These are phyloP conservation scores for Colletotrichum siamense DNA, from an alignment of 2,329 filamentous ascomycete species.

Conservation along the genomic window DNA sequence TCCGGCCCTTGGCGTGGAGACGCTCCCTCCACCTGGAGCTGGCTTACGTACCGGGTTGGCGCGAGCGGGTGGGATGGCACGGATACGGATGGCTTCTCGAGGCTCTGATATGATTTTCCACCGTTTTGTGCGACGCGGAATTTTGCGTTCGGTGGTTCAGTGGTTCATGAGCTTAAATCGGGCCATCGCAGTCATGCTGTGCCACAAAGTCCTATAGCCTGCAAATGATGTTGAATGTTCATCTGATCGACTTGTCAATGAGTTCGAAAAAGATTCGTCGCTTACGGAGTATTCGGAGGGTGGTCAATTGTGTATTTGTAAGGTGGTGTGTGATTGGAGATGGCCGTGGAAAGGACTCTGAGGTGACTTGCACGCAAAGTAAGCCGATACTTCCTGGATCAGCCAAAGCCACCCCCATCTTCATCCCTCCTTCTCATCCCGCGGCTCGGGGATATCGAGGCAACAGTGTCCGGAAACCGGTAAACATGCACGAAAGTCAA, in stretches of 20 bases:
- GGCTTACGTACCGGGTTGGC: neutral
- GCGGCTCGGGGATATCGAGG: neutral
- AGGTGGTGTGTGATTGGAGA: neutral
- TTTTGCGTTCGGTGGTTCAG: neutral
- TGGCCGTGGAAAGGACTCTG: too few species aligned
- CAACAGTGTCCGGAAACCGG: neutral
- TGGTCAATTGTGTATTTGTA: neutral
- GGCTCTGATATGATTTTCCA: neutral
- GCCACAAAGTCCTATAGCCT: neutral
- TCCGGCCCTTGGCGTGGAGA: slow-evolving; percentile 13
- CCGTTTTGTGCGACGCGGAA: neutral
- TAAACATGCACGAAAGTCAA: neutral
- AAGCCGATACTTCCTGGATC: neutral
- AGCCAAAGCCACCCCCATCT: neutral
- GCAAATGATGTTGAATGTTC: neutral
- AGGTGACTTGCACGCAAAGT: neutral
- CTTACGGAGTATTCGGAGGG: neutral
- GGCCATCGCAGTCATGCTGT: neutral
- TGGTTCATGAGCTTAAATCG: neutral
- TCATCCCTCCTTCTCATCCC: neutral
- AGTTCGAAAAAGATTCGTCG: neutral
- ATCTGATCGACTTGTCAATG: neutral
- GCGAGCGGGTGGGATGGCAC: neutral
- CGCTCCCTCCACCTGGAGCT: neutral
- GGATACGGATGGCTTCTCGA: neutral